Percentiles rank a stretch among this genome's conserved stretches.
Conservation (phyloP, 1,139 yeast species). For the Sugiyamaella paludigena region DNA sequence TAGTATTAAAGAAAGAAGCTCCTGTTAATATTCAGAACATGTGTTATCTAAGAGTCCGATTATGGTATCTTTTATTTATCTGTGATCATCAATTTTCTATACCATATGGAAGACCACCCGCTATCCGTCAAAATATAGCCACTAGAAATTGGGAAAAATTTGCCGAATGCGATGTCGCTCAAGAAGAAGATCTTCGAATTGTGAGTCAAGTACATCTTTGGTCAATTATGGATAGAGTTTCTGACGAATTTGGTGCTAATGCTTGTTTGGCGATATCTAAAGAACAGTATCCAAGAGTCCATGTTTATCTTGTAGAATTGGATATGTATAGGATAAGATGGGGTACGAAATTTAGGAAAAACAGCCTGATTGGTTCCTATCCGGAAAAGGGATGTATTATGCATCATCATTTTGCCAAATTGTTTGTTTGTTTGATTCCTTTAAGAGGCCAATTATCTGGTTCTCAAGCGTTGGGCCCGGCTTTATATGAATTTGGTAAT, state of each 20-base stretch:
- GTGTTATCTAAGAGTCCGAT: constrained; percentile 4
- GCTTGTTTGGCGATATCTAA: not conserved
- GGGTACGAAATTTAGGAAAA: not conserved
- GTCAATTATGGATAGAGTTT: not conserved
- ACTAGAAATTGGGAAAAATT: not conserved
- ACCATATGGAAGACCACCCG: constrained; percentile 9
- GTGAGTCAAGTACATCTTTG: not conserved
- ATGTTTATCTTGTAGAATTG: not conserved
- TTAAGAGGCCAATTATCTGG: constrained; percentile 2
- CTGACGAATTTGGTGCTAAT: not conserved
- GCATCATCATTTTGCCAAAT: constrained; percentile 11
- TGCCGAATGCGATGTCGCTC: not conserved
- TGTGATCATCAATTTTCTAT: constrained; percentile 14
- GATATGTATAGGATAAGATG: not conserved
- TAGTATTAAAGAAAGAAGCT: not conserved
- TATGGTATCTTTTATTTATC: constrained; percentile 15
- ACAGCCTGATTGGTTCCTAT: not conserved
- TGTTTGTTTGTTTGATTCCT: constrained; percentile 8
- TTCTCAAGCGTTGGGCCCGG: not conserved
- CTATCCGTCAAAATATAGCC: not conserved
- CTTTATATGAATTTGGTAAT: constrained; percentile 1
- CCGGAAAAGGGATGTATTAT: constrained; percentile 10
- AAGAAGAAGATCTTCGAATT: not conserved
- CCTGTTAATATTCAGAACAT: not conserved
- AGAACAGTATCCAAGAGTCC: not conserved